phyloP scores from a whole-genome alignment of 331 rosid species.

The Cucumis variabilis region DNA sequence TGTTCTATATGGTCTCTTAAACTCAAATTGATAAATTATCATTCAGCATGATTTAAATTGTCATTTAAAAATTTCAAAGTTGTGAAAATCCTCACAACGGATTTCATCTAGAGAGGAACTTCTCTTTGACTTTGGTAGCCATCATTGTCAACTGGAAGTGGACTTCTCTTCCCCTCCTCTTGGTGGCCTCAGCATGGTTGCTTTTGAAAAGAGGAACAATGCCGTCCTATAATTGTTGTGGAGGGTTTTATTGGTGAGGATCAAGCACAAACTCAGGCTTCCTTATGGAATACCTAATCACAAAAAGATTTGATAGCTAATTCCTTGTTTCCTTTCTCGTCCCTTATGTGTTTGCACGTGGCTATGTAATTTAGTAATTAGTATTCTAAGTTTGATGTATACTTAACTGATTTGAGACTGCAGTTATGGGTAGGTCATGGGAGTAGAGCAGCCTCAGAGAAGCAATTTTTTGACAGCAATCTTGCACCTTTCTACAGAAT shows the following conservation, averaged over 20 bases:
- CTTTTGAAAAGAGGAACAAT: neutral
- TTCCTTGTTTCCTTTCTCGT: neutral
- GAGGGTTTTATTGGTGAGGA: neutral
- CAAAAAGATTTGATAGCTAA: neutral
- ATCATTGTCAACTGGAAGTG: constrained; percentile 1
- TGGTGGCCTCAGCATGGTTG: neutral
- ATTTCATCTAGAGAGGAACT: constrained; percentile 1
- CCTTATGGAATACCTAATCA: neutral
- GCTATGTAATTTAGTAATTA: constrained; percentile 21
- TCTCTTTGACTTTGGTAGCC: constrained; percentile 17
- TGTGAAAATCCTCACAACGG: neutral
- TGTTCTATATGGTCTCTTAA: neutral
- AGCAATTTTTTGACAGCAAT: constrained; percentile 81
- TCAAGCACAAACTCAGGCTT: constrained; percentile 16
- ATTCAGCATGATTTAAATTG: neutral
- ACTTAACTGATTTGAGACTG: constrained; percentile 43
- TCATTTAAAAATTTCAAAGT: neutral
- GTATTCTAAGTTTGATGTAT: constrained; percentile 23
- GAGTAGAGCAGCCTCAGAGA: constrained; percentile 95
- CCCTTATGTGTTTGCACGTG: neutral
- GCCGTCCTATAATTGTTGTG: neutral
- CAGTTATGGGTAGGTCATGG: constrained; percentile 98
- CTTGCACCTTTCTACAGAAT: constrained; percentile 98
- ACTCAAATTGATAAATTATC: neutral
- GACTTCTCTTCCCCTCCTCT: constrained; percentile 7